Base-by-base conservation (phyloP, 148 eudicot genomes). In the Salicornia ramosissima region DNA sequence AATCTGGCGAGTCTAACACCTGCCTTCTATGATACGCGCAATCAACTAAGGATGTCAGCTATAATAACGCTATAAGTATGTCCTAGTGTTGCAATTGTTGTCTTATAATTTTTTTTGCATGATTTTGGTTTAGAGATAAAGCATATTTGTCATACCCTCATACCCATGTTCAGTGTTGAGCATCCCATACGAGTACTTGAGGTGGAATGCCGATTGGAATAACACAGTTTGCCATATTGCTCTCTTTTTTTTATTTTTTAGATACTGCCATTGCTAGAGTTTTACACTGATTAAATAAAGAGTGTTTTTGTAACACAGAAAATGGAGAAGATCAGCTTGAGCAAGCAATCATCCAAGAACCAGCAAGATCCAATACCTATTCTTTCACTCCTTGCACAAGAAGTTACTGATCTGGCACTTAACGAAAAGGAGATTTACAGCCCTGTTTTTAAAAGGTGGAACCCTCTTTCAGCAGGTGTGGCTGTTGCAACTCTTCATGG, bases 401-500 rank as follows among this genome's bases (percentile, higher is more conserved):
- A 86, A 80, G 82, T 87, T 46, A 80, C 78, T 28, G 99, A 94
- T 71, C 60, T 94, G 73, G 99, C 89, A 30, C 84, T 85, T 72
- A 88, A 77, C 56, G 99, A 94, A 83, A 88, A 85, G 81, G 97
- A 94, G 67, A 82, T 85, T 71, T 94, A 88, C 71, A 89, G 97
- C 74, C 91, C 96, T 56, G 49, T 90, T 63, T 79, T 94, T 66
- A 86, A 90, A 73, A 79, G 75, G 74, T 94, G 97, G 97, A 92
- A 94, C 79, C 97, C 99, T 77, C 90, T 88, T 79, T 87, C 99
- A 67, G 83, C 92, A 15, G 93, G 90, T 70, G 85, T 84, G 54
- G 99, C 97, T 52, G 96, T 88, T 69, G 97, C 91, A 49, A 85
- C 89, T 19, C 93, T 88, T 67, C 99, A 94, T 80, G 68, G 85